These are phyloP conservation scores for Aspergillus glaucus DNA, from an alignment of 2,329 filamentous ascomycete species.

Conservation along the genomic window DNA sequence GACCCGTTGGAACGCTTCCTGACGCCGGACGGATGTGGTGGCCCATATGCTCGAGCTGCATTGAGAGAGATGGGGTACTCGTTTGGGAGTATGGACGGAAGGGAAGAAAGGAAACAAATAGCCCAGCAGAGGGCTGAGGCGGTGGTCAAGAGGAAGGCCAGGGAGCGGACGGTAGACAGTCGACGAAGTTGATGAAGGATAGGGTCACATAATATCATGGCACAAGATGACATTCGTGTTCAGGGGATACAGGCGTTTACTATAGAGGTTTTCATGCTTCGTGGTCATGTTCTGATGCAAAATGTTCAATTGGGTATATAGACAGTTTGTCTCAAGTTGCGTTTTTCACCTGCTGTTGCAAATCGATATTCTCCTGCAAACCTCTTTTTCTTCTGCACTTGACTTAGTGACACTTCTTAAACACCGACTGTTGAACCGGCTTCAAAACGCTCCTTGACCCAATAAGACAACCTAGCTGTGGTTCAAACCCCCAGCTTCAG, in stretches of 20 bases:
- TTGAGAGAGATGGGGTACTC: conserved; percentile 8
- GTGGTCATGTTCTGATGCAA: neutral
- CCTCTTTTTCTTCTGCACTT: too few species aligned
- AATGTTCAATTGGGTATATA: conserved; percentile 13
- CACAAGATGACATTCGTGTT: too few species aligned
- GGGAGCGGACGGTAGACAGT: neutral
- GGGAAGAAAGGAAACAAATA: conserved; percentile 6
- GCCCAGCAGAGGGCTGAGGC: neutral
- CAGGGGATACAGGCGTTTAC: too few species aligned
- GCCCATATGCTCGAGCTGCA: conserved; percentile 12
- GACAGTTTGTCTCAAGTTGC: neutral
- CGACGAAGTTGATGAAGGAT: neutral
- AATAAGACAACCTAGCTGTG: neutral
- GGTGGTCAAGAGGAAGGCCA: neutral
- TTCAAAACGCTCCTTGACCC: neutral
- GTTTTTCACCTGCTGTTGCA: neutral
- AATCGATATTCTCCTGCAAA: neutral
- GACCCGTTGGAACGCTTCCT: conserved; percentile 20
- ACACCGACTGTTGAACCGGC: conserved; percentile 1
- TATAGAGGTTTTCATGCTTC: neutral
- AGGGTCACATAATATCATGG: too few species aligned
- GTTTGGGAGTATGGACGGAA: conserved; percentile 12
- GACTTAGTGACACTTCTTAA: neutral
- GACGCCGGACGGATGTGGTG: conserved; percentile 13
- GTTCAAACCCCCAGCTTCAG: neutral